Evolutionary conservation across 495 filamentous ascomycete genomes (phyloP).

Genomic region (Podospora pseudocomata): DNA sequence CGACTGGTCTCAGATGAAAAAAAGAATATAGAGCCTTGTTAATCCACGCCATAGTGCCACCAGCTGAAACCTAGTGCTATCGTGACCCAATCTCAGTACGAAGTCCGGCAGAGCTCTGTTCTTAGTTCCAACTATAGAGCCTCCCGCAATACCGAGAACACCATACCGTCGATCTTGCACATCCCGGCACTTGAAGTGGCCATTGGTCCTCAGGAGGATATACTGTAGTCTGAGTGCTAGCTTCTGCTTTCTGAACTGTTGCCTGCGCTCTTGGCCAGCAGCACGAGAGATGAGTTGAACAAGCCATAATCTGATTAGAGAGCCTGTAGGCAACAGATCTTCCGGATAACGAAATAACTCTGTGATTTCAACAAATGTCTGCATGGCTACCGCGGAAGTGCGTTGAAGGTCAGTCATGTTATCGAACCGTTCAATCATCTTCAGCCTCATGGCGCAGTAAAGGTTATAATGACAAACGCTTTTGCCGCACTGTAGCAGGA

Average conservation of each 20-base stretch:
- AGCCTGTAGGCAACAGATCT: no score
- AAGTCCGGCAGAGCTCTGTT: background rate
- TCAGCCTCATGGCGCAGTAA: no score
- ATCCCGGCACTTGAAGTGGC: conserved; percentile 3
- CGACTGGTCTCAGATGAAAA: no score
- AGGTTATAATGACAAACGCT: background rate
- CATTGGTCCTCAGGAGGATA: background rate
- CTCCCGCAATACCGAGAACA: conserved; percentile 6
- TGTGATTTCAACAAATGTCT: no score
- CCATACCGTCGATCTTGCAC: background rate
- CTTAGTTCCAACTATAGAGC: background rate
- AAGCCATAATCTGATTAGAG: no score
- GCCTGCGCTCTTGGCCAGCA: background rate
- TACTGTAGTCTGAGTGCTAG: background rate
- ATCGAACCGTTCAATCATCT: no score
- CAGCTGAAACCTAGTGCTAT: no score
- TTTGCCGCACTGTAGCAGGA: background rate
- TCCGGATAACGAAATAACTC: no score
- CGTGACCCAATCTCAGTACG: background rate
- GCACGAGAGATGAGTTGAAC: background rate
- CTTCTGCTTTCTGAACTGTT: background rate
- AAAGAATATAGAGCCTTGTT: no score
- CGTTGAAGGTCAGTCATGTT: no score
- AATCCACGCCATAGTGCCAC: no score
- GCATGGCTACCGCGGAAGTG: no score